Evolutionary conservation across 2,329 filamentous ascomycete genomes (phyloP), one percentile per base, ranked within the genome.

Genomic region (Sporothrix luriei): DNA sequence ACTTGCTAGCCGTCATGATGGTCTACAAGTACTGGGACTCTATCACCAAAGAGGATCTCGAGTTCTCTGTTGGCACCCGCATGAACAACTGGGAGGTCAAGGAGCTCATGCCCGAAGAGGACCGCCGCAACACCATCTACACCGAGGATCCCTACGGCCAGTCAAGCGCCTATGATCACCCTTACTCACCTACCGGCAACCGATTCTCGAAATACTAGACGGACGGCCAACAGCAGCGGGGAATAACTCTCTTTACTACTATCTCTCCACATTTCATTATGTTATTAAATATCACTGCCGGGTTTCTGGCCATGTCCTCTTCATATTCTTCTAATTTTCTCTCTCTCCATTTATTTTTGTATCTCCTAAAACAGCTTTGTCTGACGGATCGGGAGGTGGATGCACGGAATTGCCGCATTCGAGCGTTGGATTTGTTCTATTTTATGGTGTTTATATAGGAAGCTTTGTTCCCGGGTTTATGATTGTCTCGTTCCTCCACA

Each of bases 21-120:
- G 90, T 99, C 49, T 99, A 99, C 86, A 99, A 99, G 93, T 99
- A 97, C 84, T 99, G 95, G 95, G 95, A 99, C 78, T 97, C 94
- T 19, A 99, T 99, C 79, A 99, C 95, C 26, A 93, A 92, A 77
- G 95, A 99, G 81, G 95, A 99, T 79, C 90, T 99, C 74, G 95
- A 99, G 79, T 99, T 99, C 81, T 97, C 93, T 2, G 95, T 99
- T 65, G 94, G 94, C 73, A 93, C 93, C 71, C 92, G 94, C 79
- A 91, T 92, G 81, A 96, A 97, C 82, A 97, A 95, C 79, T 99
- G 95, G 95, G 95, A 99, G 78, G 91, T 98, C 78, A 98, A 98
- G 83, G 94, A 98, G 73, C 85, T 92, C 13, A 84, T 95, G 21
- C 87, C 90, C 57, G 92, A 95, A 73, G 92, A 95, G 69, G 91